phyloP scores from a whole-genome alignment of 2,329 filamentous ascomycete genomes.

The Phoma herbarum region DNA sequence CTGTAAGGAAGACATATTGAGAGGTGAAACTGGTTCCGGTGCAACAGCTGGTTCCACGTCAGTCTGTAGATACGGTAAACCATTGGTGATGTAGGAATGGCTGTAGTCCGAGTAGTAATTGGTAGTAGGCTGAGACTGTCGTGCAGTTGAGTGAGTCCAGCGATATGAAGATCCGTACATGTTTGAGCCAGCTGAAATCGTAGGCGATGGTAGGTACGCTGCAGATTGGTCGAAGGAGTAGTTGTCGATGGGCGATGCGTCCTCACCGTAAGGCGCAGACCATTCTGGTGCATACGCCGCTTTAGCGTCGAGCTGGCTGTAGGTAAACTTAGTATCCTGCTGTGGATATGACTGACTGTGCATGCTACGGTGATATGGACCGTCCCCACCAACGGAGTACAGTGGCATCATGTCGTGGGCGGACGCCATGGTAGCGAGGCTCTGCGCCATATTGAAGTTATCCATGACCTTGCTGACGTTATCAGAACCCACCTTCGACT shows the following conservation, averaged over 20 bases:
- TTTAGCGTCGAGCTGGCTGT: slow-evolving; percentile 28
- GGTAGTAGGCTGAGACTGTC: slow-evolving; percentile 17
- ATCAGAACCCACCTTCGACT: slow-evolving; percentile 45
- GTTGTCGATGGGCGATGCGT: slow-evolving; percentile 40
- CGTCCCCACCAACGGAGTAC: slow-evolving; percentile 24
- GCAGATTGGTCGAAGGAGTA: slow-evolving; percentile 37
- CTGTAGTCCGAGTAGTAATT: slow-evolving; percentile 36
- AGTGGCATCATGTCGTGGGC: slow-evolving; percentile 34
- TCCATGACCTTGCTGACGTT: slow-evolving; percentile 37
- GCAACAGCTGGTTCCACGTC: slow-evolving; percentile 16
- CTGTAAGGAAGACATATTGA: slow-evolving; percentile 45
- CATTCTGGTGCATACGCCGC: slow-evolving; percentile 33
- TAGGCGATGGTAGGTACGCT: slow-evolving; percentile 32
- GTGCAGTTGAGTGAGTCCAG: slow-evolving; percentile 30
- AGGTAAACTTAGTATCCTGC: slow-evolving; percentile 6
- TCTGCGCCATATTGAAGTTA: slow-evolving; percentile 28
- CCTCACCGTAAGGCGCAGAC: slow-evolving; percentile 38
- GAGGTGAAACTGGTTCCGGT: slow-evolving; percentile 37
- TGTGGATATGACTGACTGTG: slow-evolving; percentile 28
- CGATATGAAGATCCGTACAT: slow-evolving; percentile 30
- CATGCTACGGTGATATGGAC: slow-evolving; percentile 28
- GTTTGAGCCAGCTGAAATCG: slow-evolving; percentile 21
- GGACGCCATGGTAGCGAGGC: slow-evolving; percentile 29
- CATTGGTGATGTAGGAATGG: slow-evolving; percentile 23
- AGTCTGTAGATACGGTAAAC: slow-evolving; percentile 32